Base-by-base conservation (phyloP, 441 rosid genomes). In the Isatis lusitanica region DNA sequence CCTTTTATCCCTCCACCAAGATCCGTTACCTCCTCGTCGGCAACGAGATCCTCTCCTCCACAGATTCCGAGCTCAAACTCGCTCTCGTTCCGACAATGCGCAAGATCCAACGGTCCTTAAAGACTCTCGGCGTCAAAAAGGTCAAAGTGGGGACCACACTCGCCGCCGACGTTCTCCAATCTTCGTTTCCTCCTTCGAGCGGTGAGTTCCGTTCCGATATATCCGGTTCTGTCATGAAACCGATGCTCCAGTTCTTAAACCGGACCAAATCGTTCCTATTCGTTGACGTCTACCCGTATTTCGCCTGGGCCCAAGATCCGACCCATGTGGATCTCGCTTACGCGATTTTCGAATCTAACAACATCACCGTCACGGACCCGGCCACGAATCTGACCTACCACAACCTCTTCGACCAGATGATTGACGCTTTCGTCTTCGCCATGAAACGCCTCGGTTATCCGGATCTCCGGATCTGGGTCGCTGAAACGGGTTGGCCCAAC, bases 401-500 rank as follows among this genome's bases (percentile, higher is more conserved):
- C 63, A 90, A 88, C 73, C 86, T 94, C 28, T 94, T 92, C 42
- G 98, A 92, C 74, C 99, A 94, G 59, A 90, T 92, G 92, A 55
- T 92, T 1, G 97, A 94, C 63, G 83, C 99, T 0, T 61, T 81
- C 48, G 55, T 83, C 75, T 94, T 89, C 75, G 96, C 94, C 3
- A 90, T 91, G 96, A 85, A 83, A 65, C 81, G 85, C 0, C 76
- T 89, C 74, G 98, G 97, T 38, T 89, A 83, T 69, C 83, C 85
- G 42, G 78, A 88, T 65, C 69, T 90, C 66, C 89, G 93, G 67
- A 74, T 94, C 75, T 88, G 85, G 73, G 84, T 90, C n/a, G 97
- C 94, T 0, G 99, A 94, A 82, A 94, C 94, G 57, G 99, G 98
- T 44, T 92, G 99, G 97, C 98, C 99, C 26, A 94, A 82, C 13